phyloP scores from a whole-genome alignment of 2,329 filamentous ascomycete genomes.

The Botrytis paeoniae region DNA sequence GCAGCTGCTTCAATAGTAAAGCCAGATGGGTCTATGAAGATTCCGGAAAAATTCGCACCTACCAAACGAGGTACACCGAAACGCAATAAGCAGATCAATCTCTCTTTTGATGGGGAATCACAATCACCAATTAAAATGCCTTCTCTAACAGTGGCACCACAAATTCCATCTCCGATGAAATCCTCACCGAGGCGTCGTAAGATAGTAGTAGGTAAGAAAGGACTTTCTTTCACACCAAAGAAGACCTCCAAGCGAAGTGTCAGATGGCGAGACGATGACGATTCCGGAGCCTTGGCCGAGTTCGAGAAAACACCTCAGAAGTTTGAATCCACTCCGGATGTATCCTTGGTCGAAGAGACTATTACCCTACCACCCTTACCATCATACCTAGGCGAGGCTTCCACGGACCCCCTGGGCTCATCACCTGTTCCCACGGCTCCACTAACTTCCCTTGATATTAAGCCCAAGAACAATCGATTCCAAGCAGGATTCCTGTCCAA shows the following conservation, averaged over 20 bases:
- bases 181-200: constrained; percentile 80
- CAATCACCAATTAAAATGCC: constrained; percentile 39
- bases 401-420: constrained; percentile 42
- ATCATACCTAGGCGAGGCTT: constrained; percentile 45
- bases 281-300: constrained; percentile 81
- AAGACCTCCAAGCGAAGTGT: constrained; percentile 75
- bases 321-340: constrained; percentile 54
- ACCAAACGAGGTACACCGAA: constrained; percentile 74
- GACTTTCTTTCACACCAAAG: constrained; percentile 79
- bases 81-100: constrained; percentile 55
- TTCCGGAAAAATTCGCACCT: constrained; percentile 66
- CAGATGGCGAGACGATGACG: constrained; percentile 88
- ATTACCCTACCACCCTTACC: constrained; percentile 49
- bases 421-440: constrained; percentile 57
- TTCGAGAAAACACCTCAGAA: constrained; percentile 88
- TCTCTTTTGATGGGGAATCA: constrained; percentile 30
- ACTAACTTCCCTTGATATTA: constrained; percentile 57
- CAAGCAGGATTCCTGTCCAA: constrained; percentile 83
- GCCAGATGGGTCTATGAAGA: constrained; percentile 67
- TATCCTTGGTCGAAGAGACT: constrained; percentile 48
- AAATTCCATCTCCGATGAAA: constrained; percentile 64
- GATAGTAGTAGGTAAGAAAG: constrained; percentile 61
- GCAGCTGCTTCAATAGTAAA: constrained; percentile 83
- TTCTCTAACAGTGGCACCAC: constrained; percentile 38
- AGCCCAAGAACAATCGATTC: constrained; percentile 72